Conservation (phyloP, 257 asterid genomes). For the Solanum chaucha region DNA sequence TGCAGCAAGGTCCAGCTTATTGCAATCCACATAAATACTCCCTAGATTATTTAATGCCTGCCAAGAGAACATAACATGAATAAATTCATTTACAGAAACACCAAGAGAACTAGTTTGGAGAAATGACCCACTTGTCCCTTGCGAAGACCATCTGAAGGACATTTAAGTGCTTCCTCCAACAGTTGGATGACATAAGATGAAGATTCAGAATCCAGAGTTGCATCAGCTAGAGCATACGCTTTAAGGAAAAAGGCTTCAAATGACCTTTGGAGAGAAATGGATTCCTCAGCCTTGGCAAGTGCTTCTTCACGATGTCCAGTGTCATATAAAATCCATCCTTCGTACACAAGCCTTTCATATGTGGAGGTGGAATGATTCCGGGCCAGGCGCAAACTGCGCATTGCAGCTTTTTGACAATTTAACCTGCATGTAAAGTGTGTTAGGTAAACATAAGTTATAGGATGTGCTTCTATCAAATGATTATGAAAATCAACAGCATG, state of each 20-base stretch:
- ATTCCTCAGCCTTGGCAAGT: constrained; percentile 35
- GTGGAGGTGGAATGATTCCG: constrained; percentile 28
- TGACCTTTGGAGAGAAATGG: constrained; percentile 37
- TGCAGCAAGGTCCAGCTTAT: constrained; percentile 35
- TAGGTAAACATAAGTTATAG: background rate
- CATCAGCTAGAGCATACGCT: constrained; percentile 40
- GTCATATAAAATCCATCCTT: constrained; percentile 45
- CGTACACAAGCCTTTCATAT: constrained; percentile 33
- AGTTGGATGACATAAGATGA: constrained; percentile 33
- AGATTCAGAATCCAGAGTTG: constrained; percentile 30
- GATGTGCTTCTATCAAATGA: background rate
- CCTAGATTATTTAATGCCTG: constrained; percentile 45
- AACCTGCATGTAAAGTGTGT: constrained; percentile 16
- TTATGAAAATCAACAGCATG: background rate
- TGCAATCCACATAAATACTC: constrained; percentile 41
- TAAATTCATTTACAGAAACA: background rate
- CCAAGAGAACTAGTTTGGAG: background rate
- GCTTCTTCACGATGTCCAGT: constrained; percentile 48
- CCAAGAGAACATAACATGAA: background rate
- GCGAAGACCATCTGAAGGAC: constrained; percentile 49
- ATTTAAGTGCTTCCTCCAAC: constrained; percentile 40
- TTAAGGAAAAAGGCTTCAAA: constrained; percentile 46
- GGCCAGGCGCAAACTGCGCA: constrained; percentile 42
- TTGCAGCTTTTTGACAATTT: constrained; percentile 46
- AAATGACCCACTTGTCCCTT: constrained; percentile 36